phyloP scores from a whole-genome alignment of 1,139 yeast genomes.

The Hyphopichia wangnamkhiaoensis region DNA sequence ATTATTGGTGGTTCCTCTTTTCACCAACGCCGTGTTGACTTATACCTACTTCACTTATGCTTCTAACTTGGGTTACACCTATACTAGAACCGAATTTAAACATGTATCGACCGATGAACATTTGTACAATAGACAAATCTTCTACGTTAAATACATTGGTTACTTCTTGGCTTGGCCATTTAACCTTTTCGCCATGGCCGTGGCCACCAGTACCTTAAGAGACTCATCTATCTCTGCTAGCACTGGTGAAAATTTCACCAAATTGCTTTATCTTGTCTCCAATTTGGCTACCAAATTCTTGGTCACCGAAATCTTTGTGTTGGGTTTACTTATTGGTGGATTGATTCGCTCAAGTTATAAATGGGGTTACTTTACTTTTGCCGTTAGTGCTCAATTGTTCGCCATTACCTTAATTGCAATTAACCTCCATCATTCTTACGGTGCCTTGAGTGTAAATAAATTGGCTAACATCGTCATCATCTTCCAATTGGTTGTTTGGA shows the following conservation, averaged over 20 bases:
- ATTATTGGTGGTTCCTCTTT: constrained; percentile 47
- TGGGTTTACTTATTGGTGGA: constrained; percentile 55
- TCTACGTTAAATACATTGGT: constrained; percentile 65
- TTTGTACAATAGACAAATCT: constrained; percentile 58
- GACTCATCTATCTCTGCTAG: constrained; percentile 15
- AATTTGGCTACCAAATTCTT: constrained; percentile 36
- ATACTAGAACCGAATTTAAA: constrained; percentile 53
- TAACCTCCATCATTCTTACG: constrained; percentile 15
- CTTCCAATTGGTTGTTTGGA: constrained; percentile 37
- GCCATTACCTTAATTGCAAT: constrained; percentile 30
- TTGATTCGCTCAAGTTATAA: constrained; percentile 58
- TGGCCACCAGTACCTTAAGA: constrained; percentile 39
- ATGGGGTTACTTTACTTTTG: constrained; percentile 63
- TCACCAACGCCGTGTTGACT: constrained; percentile 48
- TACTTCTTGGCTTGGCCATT: constrained; percentile 68
- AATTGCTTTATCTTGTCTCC: constrained; percentile 24
- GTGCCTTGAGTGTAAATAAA: constrained; percentile 13
- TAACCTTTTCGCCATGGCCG: constrained; percentile 47
- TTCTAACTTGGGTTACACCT: constrained; percentile 66
- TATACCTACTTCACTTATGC: constrained; percentile 64
- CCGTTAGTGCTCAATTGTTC: constrained; percentile 37
- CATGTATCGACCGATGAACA: constrained; percentile 43
- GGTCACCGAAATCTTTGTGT: constrained; percentile 50
- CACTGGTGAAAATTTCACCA: constrained; percentile 21
- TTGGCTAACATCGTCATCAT: constrained; percentile 29